Base-by-base conservation (phyloP, 75 land plant species). In the Selaginella tamariscina region DNA sequence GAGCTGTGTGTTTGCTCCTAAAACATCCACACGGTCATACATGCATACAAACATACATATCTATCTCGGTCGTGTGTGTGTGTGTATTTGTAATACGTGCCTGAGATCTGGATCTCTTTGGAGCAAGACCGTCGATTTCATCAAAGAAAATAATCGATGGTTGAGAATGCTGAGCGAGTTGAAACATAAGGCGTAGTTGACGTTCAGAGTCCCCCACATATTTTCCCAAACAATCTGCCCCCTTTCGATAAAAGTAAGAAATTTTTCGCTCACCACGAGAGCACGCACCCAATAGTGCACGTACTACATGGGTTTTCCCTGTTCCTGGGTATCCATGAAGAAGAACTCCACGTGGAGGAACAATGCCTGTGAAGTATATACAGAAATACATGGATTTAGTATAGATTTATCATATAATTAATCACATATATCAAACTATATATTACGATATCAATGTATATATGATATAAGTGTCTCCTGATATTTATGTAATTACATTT, bases 201-300 rank as follows among this genome's bases (percentile, higher is more conserved):
- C 98, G 88, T 71, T 93, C 98, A 59, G 98, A 86, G 76, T 93
- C 98, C 70, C 98, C 98, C 68, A 89, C 98, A 80, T 93, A 93
- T 55, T 93, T 93, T 21, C 98, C 98, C 57, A 93, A 72, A 65
- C 90, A 90, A 71, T 93, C 98, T 57, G 98, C 98, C 65, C 98
- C 98, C 74, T 93, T 93, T 27, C 98, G 86, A 11, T 89, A 85
- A 83, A 93, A 93, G 74, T 93, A 93, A 30, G 96, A 82, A 68
- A 93, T 85, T 24, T 73, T 33, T 65, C 82, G 86, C 44, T 80
- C 82, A 56, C 96, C 98, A 55, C 84, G 84, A 21, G 98, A 77
- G 72, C 94, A 89, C 29, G 95, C 83, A 56, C 98, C 98, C 69
- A 91, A 82, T 28, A 93, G 60, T 56, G 98, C 88, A 27, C 89